phyloP scores from a whole-genome alignment of 2,329 filamentous ascomycete species.

The Cytospora chrysosperma region DNA sequence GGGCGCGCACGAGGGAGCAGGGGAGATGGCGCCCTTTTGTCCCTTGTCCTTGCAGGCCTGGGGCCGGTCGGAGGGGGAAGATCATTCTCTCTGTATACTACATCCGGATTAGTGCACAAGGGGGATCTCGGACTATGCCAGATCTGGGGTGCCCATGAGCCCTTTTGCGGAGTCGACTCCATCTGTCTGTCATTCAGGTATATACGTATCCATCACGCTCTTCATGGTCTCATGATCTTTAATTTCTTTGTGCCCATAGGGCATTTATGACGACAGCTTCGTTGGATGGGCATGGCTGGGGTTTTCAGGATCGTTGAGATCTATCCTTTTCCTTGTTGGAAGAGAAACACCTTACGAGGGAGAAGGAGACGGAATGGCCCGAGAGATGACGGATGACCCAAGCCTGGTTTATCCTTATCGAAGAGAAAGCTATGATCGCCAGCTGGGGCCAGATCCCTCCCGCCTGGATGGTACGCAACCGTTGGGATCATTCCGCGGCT shows the following conservation, averaged over 20 bases:
- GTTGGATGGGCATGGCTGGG: background rate
- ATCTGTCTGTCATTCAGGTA: background rate
- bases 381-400: slow-evolving; percentile 6
- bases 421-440: background rate
- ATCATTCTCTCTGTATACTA: background rate
- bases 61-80: background rate
- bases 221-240: background rate
- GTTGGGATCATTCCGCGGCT: slow-evolving; percentile 11
- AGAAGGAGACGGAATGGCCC: background rate
- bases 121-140: background rate
- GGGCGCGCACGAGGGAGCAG: background rate
- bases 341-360: no score
- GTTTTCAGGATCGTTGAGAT: background rate
- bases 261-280: background rate
- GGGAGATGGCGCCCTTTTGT: background rate
- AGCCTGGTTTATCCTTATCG: background rate
- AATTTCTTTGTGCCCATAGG: background rate
- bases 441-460: background rate
- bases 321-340: no score
- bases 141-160: slow-evolving; percentile 11
- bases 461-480: slow-evolving; percentile 15
- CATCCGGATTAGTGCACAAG: background rate
- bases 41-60: background rate
- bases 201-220: background rate
- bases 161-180: background rate